Base-by-base conservation (phyloP, 805 yeast genomes). In the Metschnikowia proteae region DNA sequence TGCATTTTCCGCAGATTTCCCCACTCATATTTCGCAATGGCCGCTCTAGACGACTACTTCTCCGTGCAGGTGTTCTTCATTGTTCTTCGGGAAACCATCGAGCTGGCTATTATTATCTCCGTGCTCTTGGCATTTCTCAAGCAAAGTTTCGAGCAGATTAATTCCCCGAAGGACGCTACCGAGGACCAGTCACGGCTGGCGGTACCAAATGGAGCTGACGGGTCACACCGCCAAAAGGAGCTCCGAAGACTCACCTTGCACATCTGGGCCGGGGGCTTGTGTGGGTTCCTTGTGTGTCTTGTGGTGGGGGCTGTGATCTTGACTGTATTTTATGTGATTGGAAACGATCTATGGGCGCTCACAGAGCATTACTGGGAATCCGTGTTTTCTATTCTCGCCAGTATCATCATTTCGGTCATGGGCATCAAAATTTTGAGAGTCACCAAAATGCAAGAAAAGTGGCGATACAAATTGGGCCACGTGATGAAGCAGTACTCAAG, bases 321-420 rank as follows among this genome's bases (percentile, higher is more conserved):
- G 33, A 50, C 63, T 9, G 62, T 72, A 10, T 74, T 74, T 49
- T 73, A 73, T 50, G 53, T 61, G n/a, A 50, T 74, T 5, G 78
- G 76, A 2, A 68, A 56, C 34, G 79, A 75, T 55, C 55, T 74
- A 17, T 75, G 79, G 79, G 53, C 77, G 1, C 53, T 66, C 6
- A 64, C 78, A 4, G 79, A 75, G 51, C 78, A 73, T 52, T 73
- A 73, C 51, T 75, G 79, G 79, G 79, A 74, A 55, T 77, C 75
- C 1, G 58, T 64, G 2, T 74, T 75, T 48, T 73, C 77, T 11
- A 69, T 75, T 3, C 30, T 73, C 6, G 77, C 79, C 36, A 70
- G 76, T 49, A 54, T 74, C 3, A 72, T 74, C 46, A 74, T 75
- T 25, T 70, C 78, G 4, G 63, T 71, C 9, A 74, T 75, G 79